These are phyloP conservation scores for Hanseniaspora valbyensis DNA, from an alignment of 805 yeast genomes.

Conservation along the genomic window DNA sequence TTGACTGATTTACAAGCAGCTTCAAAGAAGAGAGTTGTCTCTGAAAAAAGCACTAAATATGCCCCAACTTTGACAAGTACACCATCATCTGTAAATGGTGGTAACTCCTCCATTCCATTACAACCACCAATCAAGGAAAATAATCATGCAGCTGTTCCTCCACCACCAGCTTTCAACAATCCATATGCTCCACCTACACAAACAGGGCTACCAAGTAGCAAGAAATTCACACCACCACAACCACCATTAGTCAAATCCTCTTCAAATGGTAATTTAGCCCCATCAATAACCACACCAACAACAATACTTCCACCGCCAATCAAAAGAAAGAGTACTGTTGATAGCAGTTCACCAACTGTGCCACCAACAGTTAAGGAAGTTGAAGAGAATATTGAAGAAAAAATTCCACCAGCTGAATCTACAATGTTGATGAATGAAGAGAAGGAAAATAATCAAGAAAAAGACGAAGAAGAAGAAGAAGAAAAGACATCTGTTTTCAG, in stretches of 20 bases:
- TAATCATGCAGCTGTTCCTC: constrained; percentile 15
- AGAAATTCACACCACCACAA: constrained; percentile 34
- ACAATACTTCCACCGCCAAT: constrained; percentile 18
- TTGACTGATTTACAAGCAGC: constrained; percentile 21
- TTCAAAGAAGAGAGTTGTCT: constrained; percentile 20
- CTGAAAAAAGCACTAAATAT: constrained; percentile 21
- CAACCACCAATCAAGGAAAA: not conserved
- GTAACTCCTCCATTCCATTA: constrained; percentile 12
- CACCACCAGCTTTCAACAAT: constrained; percentile 16
- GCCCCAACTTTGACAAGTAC: constrained; percentile 16
- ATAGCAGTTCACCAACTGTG: constrained; percentile 12
- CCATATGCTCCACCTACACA: constrained; percentile 25
- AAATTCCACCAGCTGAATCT: constrained; percentile 5
- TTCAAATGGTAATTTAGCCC: too few species aligned
- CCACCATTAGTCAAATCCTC: constrained; percentile 27
- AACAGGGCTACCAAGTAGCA: constrained; percentile 18
- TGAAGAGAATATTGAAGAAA: not conserved
- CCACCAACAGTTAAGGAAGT: not conserved
- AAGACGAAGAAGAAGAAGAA: not conserved
- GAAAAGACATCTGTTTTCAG: constrained; percentile 57
- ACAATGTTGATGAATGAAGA: constrained; percentile 3
- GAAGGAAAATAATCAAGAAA: constrained; percentile 1
- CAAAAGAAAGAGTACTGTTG: constrained; percentile 20
- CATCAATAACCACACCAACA: not conserved
- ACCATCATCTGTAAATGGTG: not conserved